A percentile compares a stretch with the other conserved stretches of the same genome.
phyloP scores from a whole-genome alignment of 2,329 filamentous ascomycete species.

The Emydomyces testavorans region DNA sequence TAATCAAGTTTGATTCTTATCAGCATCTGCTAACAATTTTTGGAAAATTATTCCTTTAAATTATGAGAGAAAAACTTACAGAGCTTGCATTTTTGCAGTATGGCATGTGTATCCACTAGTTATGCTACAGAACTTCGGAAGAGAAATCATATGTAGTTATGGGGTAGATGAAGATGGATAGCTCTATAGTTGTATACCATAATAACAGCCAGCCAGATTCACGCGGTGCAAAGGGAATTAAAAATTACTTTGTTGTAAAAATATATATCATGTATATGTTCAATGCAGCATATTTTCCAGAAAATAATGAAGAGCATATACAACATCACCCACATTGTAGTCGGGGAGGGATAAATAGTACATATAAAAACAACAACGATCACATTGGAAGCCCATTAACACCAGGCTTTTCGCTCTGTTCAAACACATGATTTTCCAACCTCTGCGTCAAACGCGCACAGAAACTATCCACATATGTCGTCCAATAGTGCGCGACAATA shows the following conservation, averaged over 20 bases:
- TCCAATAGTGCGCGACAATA: slow-evolving; percentile 41
- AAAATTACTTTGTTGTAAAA: neutral
- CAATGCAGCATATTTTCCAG: neutral
- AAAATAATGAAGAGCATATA: neutral
- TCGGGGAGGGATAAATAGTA: neutral
- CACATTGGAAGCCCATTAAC: slow-evolving; percentile 1
- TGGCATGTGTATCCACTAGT: too few species aligned
- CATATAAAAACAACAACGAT: neutral
- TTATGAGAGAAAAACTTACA: too few species aligned
- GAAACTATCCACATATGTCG: slow-evolving; percentile 41
- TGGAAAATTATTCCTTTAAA: too few species aligned
- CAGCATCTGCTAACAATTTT: too few species aligned
- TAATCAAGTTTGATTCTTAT: too few species aligned
- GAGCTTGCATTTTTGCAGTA: too few species aligned
- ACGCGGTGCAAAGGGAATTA: too few species aligned
- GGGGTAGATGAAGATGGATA: too few species aligned
- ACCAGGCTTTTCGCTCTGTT: slow-evolving; percentile 30
- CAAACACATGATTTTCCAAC: slow-evolving; percentile 41
- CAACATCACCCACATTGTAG: neutral
- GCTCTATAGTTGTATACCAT: neutral
- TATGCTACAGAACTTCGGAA: too few species aligned
- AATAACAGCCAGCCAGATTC: neutral
- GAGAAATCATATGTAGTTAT: too few species aligned
- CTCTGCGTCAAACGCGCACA: slow-evolving; percentile 40
- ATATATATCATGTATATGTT: neutral